Evolutionary conservation across 2,329 filamentous ascomycete genomes (phyloP).

Genomic region (Pestalotiopsis sp.): DNA sequence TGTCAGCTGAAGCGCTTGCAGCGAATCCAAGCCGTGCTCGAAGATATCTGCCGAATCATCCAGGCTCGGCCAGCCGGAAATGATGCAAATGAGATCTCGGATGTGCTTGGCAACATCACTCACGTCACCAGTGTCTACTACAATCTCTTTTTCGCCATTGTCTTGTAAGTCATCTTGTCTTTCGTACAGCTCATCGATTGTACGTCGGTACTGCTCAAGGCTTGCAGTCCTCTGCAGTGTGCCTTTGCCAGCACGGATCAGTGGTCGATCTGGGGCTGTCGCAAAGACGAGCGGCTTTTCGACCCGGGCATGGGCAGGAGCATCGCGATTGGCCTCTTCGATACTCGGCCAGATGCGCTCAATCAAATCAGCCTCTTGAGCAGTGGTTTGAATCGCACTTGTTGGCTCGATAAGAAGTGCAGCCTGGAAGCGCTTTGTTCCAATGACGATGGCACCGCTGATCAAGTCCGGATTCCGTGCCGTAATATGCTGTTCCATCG

Average conservation of each 20-base stretch:
- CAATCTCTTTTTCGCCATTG: background rate
- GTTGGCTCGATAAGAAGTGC: slow-evolving; percentile 24
- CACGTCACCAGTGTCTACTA: background rate
- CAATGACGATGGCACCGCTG: slow-evolving; percentile 22
- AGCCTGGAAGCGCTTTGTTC: slow-evolving; percentile 24
- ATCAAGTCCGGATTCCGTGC: slow-evolving; percentile 18
- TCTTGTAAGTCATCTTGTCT: background rate
- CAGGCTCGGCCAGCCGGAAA: background rate
- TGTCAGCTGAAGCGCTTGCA: slow-evolving; percentile 16
- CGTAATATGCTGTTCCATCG: slow-evolving; percentile 19
- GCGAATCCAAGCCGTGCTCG: slow-evolving; percentile 18
- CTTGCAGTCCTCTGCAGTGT: slow-evolving; percentile 22
- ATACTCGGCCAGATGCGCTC: slow-evolving; percentile 26
- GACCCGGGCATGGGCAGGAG: slow-evolving; percentile 24
- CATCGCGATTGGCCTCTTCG: slow-evolving; percentile 21
- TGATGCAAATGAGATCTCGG: background rate
- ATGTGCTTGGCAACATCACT: background rate
- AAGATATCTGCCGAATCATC: slow-evolving; percentile 15
- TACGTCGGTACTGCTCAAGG: slow-evolving; percentile 19
- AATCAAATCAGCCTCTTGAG: slow-evolving; percentile 23
- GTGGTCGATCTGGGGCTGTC: slow-evolving; percentile 10
- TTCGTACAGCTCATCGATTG: slow-evolving; percentile 26
- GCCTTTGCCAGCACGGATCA: slow-evolving; percentile 26
- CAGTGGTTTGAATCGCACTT: slow-evolving; percentile 11
- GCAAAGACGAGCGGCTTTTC: slow-evolving; percentile 26